phyloP scores from a whole-genome alignment of 73 alveolate genomes.

The Halteria grandinella region DNA sequence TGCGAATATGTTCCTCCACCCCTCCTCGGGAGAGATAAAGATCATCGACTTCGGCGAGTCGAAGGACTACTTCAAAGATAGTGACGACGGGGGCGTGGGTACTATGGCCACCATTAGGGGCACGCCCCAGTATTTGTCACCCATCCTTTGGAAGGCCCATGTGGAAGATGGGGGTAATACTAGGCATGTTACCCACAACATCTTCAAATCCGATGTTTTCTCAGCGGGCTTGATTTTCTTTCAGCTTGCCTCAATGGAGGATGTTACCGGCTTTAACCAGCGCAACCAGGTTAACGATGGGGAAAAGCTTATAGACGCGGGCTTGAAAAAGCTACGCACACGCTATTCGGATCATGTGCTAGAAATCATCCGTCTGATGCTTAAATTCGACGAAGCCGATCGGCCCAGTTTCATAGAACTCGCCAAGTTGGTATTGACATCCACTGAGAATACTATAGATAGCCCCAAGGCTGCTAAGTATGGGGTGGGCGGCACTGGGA shows the following conservation, averaged over 20 bases:
- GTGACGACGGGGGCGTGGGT: conserved; percentile 92
- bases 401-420: conserved; percentile 94
- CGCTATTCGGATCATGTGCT: conserved; percentile 73
- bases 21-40: conserved; percentile 69
- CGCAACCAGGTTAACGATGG: conserved; percentile 86
- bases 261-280: conserved; percentile 97
- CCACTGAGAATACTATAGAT: conserved; percentile 61
- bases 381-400: conserved; percentile 90
- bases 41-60: conserved; percentile 86
- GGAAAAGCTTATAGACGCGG: conserved; percentile 82
- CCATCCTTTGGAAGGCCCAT: conserved; percentile 97
- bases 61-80: conserved; percentile 86
- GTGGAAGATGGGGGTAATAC: conserved; percentile 91
- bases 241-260: conserved; percentile 93
- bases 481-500: conserved; percentile 36
- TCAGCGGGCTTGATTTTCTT: conserved; percentile 92
- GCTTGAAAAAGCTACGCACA: conserved; percentile 71
- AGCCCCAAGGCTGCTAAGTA: conserved; percentile 34
- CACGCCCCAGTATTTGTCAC: conserved; percentile 96
- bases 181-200: conserved; percentile 94
- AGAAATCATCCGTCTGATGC: conserved; percentile 86
- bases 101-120: conserved; percentile 98
- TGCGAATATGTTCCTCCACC: conserved; percentile 71
- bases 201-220: conserved; percentile 95
- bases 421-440: conserved; percentile 68